Percentiles rank a stretch among this genome's conserved stretches.
These are phyloP conservation scores for Saccharomycopsis selenospora DNA, from an alignment of 805 yeast species.

Conservation along the genomic window DNA sequence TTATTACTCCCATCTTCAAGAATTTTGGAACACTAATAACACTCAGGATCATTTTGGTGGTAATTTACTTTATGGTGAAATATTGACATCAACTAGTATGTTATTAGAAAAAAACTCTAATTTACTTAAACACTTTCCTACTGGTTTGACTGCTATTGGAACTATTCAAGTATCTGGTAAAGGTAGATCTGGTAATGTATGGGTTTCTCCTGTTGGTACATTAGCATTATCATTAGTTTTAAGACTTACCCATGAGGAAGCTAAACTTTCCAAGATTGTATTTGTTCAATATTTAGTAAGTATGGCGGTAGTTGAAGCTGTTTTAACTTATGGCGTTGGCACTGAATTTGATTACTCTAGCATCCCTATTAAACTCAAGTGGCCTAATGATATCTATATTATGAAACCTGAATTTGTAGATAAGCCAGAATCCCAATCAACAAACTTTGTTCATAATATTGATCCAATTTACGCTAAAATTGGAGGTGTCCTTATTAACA, in stretches of 20 bases:
- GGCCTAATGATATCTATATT: constrained; percentile 95
- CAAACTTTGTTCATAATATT: constrained; percentile 34
- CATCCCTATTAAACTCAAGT: constrained; percentile 75
- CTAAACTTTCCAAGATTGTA: constrained; percentile 54
- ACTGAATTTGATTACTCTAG: constrained; percentile 52
- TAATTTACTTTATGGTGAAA: constrained; percentile 70
- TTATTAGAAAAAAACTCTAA: constrained; percentile 66
- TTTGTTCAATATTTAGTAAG: constrained; percentile 82
- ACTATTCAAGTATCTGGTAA: constrained; percentile 84
- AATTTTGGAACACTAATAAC: constrained; percentile 28
- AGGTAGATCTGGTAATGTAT: constrained; percentile 90
- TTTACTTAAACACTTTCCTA: constrained; percentile 53
- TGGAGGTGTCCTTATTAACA: constrained; percentile 79
- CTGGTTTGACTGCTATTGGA: constrained; percentile 62
- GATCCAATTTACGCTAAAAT: constrained; percentile 69
- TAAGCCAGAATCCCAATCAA: constrained; percentile 22
- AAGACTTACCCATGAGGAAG: constrained; percentile 44
- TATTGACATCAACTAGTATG: constrained; percentile 79
- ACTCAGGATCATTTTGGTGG: constrained; percentile 41
- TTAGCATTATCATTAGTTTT: constrained; percentile 72
- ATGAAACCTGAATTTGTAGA: constrained; percentile 53
- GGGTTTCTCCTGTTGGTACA: constrained; percentile 94
- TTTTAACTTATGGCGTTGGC: constrained; percentile 46
- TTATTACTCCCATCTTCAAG: constrained; percentile 43
- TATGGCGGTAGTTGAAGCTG: constrained; percentile 75